Evolutionary conservation across 495 filamentous ascomycete species (phyloP).

Genomic region (Talaromyces trachyspermus): DNA sequence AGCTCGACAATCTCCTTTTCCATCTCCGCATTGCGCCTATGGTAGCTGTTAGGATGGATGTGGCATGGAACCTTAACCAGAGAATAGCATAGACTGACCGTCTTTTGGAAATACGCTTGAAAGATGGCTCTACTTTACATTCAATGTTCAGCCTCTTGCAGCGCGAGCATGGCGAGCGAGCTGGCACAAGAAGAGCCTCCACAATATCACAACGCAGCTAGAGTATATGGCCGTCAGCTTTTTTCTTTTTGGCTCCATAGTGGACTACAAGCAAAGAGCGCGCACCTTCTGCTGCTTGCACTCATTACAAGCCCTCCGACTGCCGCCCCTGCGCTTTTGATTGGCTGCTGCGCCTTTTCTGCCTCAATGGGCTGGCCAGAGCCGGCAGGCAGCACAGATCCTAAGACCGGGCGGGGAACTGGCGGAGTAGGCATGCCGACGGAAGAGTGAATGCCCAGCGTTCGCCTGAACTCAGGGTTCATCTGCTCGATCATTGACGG

Average conservation of each 20-base stretch:
- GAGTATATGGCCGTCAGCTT: background rate
- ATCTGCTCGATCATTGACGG: slow-evolving; percentile 24
- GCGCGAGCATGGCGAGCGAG: slow-evolving; percentile 43
- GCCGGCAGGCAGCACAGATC: slow-evolving; percentile 22
- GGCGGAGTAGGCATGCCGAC: slow-evolving; percentile 21
- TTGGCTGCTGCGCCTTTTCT: slow-evolving; percentile 37
- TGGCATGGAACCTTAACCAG: background rate
- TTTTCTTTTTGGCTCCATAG: background rate
- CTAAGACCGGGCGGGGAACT: slow-evolving; percentile 26
- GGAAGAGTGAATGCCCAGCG: slow-evolving; percentile 33
- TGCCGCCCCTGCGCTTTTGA: slow-evolving; percentile 41
- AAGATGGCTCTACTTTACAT: slow-evolving; percentile 41
- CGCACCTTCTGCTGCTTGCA: slow-evolving; percentile 46
- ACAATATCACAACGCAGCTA: slow-evolving; percentile 45
- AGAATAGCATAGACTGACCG: slow-evolving; percentile 18
- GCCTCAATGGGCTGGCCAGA: slow-evolving; percentile 16
- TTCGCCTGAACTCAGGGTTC: slow-evolving; percentile 36
- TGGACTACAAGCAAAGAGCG: background rate
- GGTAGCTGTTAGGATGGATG: slow-evolving; percentile 4
- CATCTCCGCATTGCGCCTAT: slow-evolving; percentile 44
- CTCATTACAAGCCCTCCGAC: slow-evolving; percentile 43
- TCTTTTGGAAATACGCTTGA: slow-evolving; percentile 43
- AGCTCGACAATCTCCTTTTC: slow-evolving; percentile 43
- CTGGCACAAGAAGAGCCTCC: slow-evolving; percentile 34
- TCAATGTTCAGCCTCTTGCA: slow-evolving; percentile 39